Conservation (phyloP, 2,329 filamentous ascomycete genomes). For the Xylariaceae sp. region DNA sequence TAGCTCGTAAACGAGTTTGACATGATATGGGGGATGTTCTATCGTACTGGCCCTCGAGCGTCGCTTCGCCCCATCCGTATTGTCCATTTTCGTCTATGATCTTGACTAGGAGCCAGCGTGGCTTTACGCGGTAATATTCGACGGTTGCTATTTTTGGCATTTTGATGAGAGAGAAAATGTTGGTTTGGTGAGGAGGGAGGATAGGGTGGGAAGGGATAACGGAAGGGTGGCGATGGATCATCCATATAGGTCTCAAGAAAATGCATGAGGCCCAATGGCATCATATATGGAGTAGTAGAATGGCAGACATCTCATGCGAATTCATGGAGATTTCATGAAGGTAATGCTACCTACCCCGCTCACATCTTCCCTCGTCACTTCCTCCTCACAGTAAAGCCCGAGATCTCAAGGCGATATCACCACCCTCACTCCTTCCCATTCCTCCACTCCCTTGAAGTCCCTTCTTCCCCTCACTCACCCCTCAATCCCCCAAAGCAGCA, state of each 20-base stretch:
- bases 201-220: neutral
- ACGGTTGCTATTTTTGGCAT: constrained; percentile 62
- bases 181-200: too few relatives aligned
- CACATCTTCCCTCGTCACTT: too few relatives aligned
- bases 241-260: neutral
- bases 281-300: neutral
- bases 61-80: constrained; percentile 69
- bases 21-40: neutral
- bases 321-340: too few relatives aligned
- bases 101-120: constrained; percentile 74
- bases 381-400: too few relatives aligned
- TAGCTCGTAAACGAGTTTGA: too few relatives aligned
- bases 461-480: too few relatives aligned
- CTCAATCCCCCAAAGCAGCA: too few relatives aligned
- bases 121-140: constrained; percentile 70
- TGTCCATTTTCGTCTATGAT: constrained; percentile 61
- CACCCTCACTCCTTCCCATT: too few relatives aligned
- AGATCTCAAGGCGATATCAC: too few relatives aligned
- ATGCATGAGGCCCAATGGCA: neutral
- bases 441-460: too few relatives aligned
- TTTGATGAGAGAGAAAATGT: neutral
- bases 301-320: too few relatives aligned
- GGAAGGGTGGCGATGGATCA: neutral
- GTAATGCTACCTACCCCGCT: too few relatives aligned
- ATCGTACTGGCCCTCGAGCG: constrained; percentile 59